Evolutionary conservation across 1,284 basidiomycete genomes (phyloP), one percentile per base, ranked within the genome.

Genomic region (Boletus mariae): DNA sequence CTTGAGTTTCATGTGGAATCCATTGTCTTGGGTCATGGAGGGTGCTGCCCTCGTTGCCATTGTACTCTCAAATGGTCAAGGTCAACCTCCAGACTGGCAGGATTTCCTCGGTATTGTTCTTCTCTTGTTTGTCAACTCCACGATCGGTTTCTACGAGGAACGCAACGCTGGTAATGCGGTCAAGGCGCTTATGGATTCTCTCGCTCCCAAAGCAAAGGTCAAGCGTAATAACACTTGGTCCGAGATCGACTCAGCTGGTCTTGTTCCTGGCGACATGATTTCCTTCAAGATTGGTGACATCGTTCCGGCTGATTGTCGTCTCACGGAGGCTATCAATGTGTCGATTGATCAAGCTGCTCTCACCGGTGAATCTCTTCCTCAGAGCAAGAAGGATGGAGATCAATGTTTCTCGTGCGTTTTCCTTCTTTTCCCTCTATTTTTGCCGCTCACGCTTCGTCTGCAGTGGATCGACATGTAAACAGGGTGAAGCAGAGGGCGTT

Each of bases 21-120:
- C 94, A 49, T 82, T 98, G 25, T 97, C 94, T 40, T 98, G 95
- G 94, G 96, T 98, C 76, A 99, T 98, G 95, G 95, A 99, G 75
- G 94, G 90, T 63, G 95, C 95, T 52, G 94, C 95, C 47, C 79
- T 98, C 48, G 95, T 98, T 71, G 94, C 95, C 56, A 98, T 98
- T 71, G 95, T 84, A 45, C 85, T 98, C 40, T 97, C 95, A 59
- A 98, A 98, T 75, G 94, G 96, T 75, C 86, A 85, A 63, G 78
- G 80, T 59, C 78, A 79, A 60, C 83, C 95, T 46, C 95, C 95
- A 42, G 94, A 98, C 71, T 98, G 96, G 96, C 80, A 89, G 70
- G 94, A 98, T 80, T 99, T 98, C 76, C 83, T 93, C 74, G 95
- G 94, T 85, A 98, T 98, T 77, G 78, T 97, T 65, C 77, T 94